Evolutionary conservation across 164 flowering plant species (phyloP).

Genomic region (Amborella trichopoda): DNA sequence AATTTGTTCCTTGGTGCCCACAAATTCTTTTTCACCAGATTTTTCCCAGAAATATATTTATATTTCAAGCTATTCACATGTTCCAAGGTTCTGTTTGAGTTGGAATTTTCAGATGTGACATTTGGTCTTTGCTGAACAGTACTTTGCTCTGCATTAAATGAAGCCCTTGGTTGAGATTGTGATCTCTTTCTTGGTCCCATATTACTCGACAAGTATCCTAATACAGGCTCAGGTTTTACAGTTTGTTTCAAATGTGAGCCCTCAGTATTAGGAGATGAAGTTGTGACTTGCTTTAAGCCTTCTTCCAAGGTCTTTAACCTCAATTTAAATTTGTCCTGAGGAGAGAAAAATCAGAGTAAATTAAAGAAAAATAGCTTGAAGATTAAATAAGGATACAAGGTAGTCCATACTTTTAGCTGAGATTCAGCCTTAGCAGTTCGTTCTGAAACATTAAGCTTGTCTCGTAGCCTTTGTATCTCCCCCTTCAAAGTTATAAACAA

Average conservation of each 20-base stretch:
- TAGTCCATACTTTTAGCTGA: conserved; percentile 56
- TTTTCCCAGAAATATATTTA: conserved; percentile 26
- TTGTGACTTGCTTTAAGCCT: conserved; percentile 47
- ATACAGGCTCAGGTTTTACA: conserved; percentile 32
- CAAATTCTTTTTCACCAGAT: conserved; percentile 22
- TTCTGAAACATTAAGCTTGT: conserved; percentile 62
- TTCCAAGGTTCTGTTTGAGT: conserved; percentile 16
- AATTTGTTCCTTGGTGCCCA: conserved; percentile 55
- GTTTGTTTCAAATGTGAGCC: conserved; percentile 21
- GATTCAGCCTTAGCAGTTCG: conserved; percentile 88
- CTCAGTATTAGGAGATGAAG: conserved; percentile 18
- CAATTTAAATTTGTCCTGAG: conserved; percentile 68
- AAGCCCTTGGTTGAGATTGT: conserved; percentile 65
- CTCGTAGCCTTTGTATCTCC: conserved; percentile 70
- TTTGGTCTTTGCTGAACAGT: conserved; percentile 30
- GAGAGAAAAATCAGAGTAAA: neutral
- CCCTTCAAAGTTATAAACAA: conserved; percentile 28
- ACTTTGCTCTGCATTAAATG: conserved; percentile 18
- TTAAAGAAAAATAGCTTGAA: neutral
- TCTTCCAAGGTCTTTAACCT: conserved; percentile 80
- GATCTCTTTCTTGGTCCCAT: conserved; percentile 48
- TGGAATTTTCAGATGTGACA: conserved; percentile 12
- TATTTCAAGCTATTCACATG: conserved; percentile 22
- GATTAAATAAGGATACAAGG: neutral
- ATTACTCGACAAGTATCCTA: conserved; percentile 43